Evolutionary conservation across 1,139 yeast species (phyloP).

Genomic region (Candida buenavistaensis): DNA sequence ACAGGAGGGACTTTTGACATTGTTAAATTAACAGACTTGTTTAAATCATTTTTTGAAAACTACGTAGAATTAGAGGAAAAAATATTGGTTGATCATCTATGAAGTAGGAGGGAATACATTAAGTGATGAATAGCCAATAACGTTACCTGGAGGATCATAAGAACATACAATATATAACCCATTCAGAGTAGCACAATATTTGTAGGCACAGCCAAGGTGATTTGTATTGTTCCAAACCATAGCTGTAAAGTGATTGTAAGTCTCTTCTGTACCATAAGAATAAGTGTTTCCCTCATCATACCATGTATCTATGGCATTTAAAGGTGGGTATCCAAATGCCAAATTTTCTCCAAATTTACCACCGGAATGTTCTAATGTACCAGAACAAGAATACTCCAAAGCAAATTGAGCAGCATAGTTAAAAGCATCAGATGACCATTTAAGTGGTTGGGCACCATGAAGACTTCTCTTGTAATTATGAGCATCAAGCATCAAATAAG

Average conservation of each 20-base stretch:
- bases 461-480: conserved; percentile 32
- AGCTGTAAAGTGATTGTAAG: conserved; percentile 43
- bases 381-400: conserved; percentile 32
- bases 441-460: conserved; percentile 29
- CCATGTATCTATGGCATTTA: conserved; percentile 37
- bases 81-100: conserved; percentile 27
- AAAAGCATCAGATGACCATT: conserved; percentile 32
- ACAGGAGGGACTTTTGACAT: conserved; percentile 86
- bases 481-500: conserved; percentile 22
- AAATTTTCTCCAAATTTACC: conserved; percentile 41
- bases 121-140: conserved; percentile 31
- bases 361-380: conserved; percentile 34
- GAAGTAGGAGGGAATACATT: conserved; percentile 28
- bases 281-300: conserved; percentile 34
- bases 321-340: conserved; percentile 36
- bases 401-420: conserved; percentile 34
- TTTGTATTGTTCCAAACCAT: conserved; percentile 39
- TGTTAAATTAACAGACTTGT: conserved; percentile 58
- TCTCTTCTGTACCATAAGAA: conserved; percentile 24
- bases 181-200: conserved; percentile 43
- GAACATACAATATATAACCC: conserved; percentile 61
- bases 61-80: conserved; percentile 29
- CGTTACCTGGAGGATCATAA: conserved; percentile 64
- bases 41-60: conserved; percentile 57
- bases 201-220: conserved; percentile 40